phyloP scores from a whole-genome alignment of 768 basidiomycete genomes.

The Macrocybe gigantea region DNA sequence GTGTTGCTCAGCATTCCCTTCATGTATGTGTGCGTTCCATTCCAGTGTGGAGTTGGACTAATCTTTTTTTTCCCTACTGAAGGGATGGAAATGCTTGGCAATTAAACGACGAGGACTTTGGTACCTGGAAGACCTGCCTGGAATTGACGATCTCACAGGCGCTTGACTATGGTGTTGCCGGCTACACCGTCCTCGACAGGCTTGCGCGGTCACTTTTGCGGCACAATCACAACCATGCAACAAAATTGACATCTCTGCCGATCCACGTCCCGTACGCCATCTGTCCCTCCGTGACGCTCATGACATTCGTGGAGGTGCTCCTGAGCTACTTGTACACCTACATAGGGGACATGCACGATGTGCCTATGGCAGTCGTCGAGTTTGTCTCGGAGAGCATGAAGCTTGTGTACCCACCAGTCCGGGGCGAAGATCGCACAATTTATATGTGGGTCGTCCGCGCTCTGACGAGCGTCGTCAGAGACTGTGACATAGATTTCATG shows the following conservation, averaged over 20 bases:
- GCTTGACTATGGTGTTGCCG: constrained; percentile 55
- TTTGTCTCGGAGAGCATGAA: constrained; percentile 56
- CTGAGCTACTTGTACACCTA: constrained; percentile 41
- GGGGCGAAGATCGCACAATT: constrained; percentile 38
- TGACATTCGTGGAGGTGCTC: constrained; percentile 49
- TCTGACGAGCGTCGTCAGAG: constrained; percentile 46
- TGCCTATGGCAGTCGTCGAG: constrained; percentile 50
- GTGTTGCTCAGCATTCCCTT: constrained; percentile 60
- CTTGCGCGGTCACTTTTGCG: constrained; percentile 39
- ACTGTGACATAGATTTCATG: constrained; percentile 45
- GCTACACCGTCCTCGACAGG: constrained; percentile 45
- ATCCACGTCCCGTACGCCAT: constrained; percentile 23
- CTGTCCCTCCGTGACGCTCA: no score
- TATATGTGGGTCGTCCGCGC: constrained; percentile 61
- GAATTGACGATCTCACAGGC: constrained; percentile 46
- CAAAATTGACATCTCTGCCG: constrained; percentile 32
- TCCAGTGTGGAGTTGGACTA: constrained; percentile 3
- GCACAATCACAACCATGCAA: constrained; percentile 24
- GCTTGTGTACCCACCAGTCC: constrained; percentile 62
- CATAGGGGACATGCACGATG: constrained; percentile 40
- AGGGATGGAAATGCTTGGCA: constrained; percentile 46
- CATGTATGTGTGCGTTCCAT: constrained; percentile 33
- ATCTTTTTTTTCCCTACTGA: constrained; percentile 4
- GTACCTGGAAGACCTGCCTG: constrained; percentile 56
- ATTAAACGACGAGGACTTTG: constrained; percentile 45